Percentiles rank a stretch among this genome's conserved stretches.
These are phyloP conservation scores for Xylariomycetidae sp. DNA, from an alignment of 2,329 filamentous ascomycete species.

Conservation along the genomic window DNA sequence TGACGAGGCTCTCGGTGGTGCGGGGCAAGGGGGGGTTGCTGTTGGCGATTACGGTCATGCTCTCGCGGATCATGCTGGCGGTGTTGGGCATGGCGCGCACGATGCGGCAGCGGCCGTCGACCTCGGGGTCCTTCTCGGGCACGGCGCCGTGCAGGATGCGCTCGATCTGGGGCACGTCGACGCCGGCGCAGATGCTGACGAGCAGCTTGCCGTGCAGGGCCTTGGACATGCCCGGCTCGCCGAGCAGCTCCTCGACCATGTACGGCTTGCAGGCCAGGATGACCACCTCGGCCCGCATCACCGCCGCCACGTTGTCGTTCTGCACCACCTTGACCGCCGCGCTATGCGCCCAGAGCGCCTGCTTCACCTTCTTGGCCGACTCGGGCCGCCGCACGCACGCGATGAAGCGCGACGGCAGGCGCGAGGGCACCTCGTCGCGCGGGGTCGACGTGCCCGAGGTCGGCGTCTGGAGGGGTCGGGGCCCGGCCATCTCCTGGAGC, in stretches of 20 bases:
- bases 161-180: slow-evolving; percentile 66
- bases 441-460: slow-evolving; percentile 39
- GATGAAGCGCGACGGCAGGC: slow-evolving; percentile 71
- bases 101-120: slow-evolving; percentile 54
- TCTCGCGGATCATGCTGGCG: slow-evolving; percentile 71
- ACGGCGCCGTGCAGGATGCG: slow-evolving; percentile 55
- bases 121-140: slow-evolving; percentile 39
- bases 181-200: slow-evolving; percentile 76
- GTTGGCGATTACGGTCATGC: slow-evolving; percentile 75
- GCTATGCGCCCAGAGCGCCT: slow-evolving; percentile 59
- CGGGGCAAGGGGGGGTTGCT: slow-evolving; percentile 53
- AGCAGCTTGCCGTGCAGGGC: slow-evolving; percentile 76
- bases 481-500: slow-evolving; percentile 49
- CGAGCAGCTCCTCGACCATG: slow-evolving; percentile 65
- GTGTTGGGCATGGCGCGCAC: slow-evolving; percentile 85
- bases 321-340: slow-evolving; percentile 61
- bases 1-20: slow-evolving; percentile 53
- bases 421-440: slow-evolving; percentile 44
- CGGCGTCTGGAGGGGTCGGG: slow-evolving; percentile 40
- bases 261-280: slow-evolving; percentile 79
- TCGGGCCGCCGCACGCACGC: slow-evolving; percentile 72
- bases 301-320: slow-evolving; percentile 66
- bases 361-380: slow-evolving; percentile 63
- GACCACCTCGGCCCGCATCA: slow-evolving; percentile 65
- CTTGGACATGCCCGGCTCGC: slow-evolving; percentile 61